These are phyloP conservation scores for Bolboschoenus planiculmis DNA, from an alignment of 176 grass and related monocot species.

Conservation along the genomic window DNA sequence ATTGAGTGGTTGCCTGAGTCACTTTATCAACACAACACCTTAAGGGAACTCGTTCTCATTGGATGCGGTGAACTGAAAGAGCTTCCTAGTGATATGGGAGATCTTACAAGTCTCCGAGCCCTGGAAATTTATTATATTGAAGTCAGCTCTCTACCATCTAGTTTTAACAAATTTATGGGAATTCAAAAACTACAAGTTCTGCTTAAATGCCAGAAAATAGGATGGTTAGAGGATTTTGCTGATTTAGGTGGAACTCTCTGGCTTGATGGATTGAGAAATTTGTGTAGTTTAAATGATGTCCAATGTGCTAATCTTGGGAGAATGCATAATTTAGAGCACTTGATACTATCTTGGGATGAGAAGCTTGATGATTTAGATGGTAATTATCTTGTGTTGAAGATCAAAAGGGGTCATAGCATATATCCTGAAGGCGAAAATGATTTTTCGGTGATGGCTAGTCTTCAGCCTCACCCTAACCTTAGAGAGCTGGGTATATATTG, in stretches of 20 bases:
- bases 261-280: background rate
- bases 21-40: too few relatives aligned
- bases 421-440: background rate
- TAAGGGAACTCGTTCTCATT: background rate
- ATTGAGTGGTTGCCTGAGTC: too few relatives aligned
- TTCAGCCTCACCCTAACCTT: background rate
- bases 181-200: background rate
- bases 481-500: background rate
- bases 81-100: background rate
- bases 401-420: rapidly evolving
- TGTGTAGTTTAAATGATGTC: background rate
- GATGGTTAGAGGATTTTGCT: background rate
- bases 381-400: background rate
- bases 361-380: background rate
- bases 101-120: background rate
- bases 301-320: background rate
- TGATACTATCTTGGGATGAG: background rate
- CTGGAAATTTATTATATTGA: background rate
- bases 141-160: background rate
- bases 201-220: background rate
- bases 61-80: background rate
- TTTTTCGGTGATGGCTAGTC: background rate
- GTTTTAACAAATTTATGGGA: background rate
- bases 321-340: background rate
- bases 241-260: background rate